Evolutionary conservation across 176 grass and related monocot genomes (phyloP), one percentile per base, ranked within the genome.

Genomic region (Musa itinerans): DNA sequence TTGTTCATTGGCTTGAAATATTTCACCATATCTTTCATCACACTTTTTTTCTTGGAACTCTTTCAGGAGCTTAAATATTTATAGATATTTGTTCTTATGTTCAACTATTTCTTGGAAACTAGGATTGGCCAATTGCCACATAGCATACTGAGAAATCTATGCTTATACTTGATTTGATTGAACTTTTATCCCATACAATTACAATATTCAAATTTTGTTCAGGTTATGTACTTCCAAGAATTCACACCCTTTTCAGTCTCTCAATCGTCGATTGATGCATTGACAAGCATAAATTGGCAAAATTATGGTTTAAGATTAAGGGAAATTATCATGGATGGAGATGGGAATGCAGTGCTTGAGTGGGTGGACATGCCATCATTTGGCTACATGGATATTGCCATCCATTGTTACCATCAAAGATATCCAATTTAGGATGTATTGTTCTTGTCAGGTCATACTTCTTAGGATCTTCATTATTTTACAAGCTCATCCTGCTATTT

Each of bases 221-320:
- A 92, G 90, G 79, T 89, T 78, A 83, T 87, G 63, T 52, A 84
- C 85, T 89, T 87, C 76, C 84, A 87, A 80, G 86, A 87, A 27
- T 89, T 89, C 5, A 24, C 86, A 78, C 80, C 87, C n/a, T 80
- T 74, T 56, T 75, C 82, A 25, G 78, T 87, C 64, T 81, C 84
- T 64, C 73, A 89, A 62, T 80, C 81, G 63, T 83, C 82, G 67
- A 53, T 87, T 10, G 72, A 78, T 87, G 84, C 81, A 63, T 72
- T 92, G 84, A 72, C 69, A 73, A 89, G 66, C 77, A 78, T 83
- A 64, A 65, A 92, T 52, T 89, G 84, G 90, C 82, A 87, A 83
- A 92, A 61, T 56, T 85, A 89, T 43, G 90, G 90, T 73, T 83
- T 86, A 71, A 92, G 81, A 77, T 75, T 89, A 75, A 92, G 83